phyloP scores from a whole-genome alignment of 2,329 filamentous ascomycete genomes.

The Alternaria metachromatica region DNA sequence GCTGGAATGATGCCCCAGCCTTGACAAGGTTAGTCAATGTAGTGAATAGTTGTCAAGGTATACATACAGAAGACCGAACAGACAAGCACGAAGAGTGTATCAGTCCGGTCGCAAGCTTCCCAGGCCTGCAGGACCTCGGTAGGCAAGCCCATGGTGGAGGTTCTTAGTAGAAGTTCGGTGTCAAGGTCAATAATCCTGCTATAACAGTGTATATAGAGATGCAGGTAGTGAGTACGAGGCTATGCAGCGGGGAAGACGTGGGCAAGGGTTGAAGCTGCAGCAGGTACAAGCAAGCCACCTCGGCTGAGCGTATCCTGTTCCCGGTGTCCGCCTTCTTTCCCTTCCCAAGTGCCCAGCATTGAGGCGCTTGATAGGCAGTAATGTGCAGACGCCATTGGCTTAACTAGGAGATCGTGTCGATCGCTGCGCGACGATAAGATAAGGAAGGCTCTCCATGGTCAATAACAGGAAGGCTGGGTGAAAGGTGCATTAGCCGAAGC shows the following conservation, averaged over 20 bases:
- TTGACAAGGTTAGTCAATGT: conserved; percentile 8
- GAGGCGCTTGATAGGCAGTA: conserved; percentile 30
- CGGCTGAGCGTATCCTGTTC: conserved; percentile 9
- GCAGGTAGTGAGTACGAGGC: background rate
- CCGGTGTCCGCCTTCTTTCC: conserved; percentile 10
- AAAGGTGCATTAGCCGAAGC: background rate
- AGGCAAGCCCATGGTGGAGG: conserved; percentile 29
- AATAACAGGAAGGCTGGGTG: background rate
- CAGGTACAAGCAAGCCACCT: conserved; percentile 16
- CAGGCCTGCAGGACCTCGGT: conserved; percentile 50
- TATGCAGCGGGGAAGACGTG: background rate
- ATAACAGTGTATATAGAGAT: background rate
- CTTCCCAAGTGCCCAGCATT: conserved; percentile 20
- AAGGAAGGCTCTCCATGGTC: conserved; percentile 2
- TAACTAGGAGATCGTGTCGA: background rate
- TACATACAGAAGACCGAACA: conserved; percentile 57
- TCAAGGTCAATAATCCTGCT: background rate
- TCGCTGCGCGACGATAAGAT: conserved; percentile 2
- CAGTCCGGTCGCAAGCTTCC: conserved; percentile 60
- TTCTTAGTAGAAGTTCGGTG: background rate
- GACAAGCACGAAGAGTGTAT: conserved; percentile 60
- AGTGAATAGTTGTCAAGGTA: background rate
- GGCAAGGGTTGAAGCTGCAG: conserved; percentile 9
- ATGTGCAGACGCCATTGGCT: conserved; percentile 16
- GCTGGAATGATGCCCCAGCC: conserved; percentile 61